These are phyloP conservation scores for Trichoderma citrinoviride DNA, from an alignment of 2,329 filamentous ascomycete species.

Conservation along the genomic window DNA sequence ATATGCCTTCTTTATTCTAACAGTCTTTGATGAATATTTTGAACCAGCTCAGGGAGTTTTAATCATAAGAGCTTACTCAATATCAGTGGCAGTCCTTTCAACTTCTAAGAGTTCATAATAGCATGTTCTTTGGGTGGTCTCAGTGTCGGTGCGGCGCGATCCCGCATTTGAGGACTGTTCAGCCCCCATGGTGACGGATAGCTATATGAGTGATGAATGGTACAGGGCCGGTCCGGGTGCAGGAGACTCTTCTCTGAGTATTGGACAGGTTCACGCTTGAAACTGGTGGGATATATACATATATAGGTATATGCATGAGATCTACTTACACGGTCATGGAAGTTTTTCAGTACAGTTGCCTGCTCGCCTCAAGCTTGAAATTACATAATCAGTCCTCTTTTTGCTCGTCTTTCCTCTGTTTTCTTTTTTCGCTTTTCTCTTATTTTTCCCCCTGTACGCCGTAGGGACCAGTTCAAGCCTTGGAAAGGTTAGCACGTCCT, in stretches of 20 bases:
- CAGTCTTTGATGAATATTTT: background rate
- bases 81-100: constrained; percentile 69
- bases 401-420: background rate
- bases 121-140: constrained; percentile 60
- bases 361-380: background rate
- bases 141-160: constrained; percentile 33
- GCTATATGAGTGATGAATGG: background rate
- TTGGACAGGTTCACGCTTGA: background rate
- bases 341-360: background rate
- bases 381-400: background rate
- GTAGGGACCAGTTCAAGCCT: no score
- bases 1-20: constrained; percentile 89
- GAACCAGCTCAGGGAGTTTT: background rate
- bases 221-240: background rate
- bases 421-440: no score
- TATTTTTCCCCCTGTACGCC: no score
- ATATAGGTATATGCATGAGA: background rate
- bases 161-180: constrained; percentile 49
- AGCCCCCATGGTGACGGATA: constrained; percentile 47
- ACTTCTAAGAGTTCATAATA: constrained; percentile 85
- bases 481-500: no score
- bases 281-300: background rate
- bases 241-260: background rate
- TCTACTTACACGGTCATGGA: no score
- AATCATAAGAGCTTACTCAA: constrained; percentile 59